Conservation (phyloP, 192 early-diverging fungal species). For the Allomyces arbusculus region DNA sequence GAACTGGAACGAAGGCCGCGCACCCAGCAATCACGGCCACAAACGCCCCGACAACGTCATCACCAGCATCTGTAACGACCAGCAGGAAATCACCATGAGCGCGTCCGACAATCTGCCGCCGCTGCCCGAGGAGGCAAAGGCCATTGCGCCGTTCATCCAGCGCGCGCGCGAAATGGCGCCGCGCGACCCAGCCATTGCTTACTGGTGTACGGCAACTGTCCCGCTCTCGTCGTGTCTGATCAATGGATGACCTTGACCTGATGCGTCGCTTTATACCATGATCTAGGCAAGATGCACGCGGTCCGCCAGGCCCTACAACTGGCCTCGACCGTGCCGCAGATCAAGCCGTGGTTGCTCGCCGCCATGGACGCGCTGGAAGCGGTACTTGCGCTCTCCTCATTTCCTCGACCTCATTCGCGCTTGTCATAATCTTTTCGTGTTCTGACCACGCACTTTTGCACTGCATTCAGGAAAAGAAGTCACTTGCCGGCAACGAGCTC, state of each 20-base stretch:
- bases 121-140: constrained; percentile 40
- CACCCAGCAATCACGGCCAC: too few species aligned
- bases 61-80: too few species aligned
- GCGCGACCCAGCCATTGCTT: constrained; percentile 73
- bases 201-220: constrained; percentile 52
- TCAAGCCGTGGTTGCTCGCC: constrained; percentile 35
- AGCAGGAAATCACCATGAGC: too few species aligned
- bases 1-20: too few species aligned
- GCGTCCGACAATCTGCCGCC: constrained; percentile 2
- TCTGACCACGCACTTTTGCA: not conserved
- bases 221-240: not conserved
- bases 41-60: too few species aligned
- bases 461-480: constrained; percentile 40
- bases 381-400: constrained; percentile 15
- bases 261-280: not conserved
- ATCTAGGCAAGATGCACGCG: constrained; percentile 60
- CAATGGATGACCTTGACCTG: not conserved
- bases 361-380: constrained; percentile 66
- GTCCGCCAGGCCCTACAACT: constrained; percentile 50
- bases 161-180: constrained; percentile 53
- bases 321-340: constrained; percentile 25
- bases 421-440: not conserved
- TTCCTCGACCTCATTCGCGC: not conserved
- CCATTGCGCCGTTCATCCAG: constrained; percentile 59
- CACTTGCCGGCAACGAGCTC: constrained; percentile 36